phyloP scores from a whole-genome alignment of 2,329 filamentous ascomycete genomes.

The Cryphonectria parasitica region DNA sequence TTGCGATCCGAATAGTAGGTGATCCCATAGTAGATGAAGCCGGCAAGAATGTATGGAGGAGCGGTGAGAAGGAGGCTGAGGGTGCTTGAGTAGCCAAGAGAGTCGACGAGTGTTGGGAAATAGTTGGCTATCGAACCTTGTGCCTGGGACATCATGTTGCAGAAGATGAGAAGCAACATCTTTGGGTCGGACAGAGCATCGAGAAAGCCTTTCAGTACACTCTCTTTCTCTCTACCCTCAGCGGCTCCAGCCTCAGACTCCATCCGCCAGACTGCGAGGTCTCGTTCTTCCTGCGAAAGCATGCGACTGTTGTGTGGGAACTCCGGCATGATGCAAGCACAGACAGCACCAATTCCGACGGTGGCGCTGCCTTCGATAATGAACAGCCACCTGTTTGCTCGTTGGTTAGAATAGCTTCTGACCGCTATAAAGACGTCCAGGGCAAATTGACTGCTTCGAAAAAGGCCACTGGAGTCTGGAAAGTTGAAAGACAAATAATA shows the following conservation, averaged over 20 bases:
- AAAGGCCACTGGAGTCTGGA: neutral
- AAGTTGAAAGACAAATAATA: neutral
- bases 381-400: slow-evolving; percentile 48
- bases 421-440: neutral
- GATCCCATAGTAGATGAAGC: slow-evolving; percentile 39
- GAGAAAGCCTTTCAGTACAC: slow-evolving; percentile 34
- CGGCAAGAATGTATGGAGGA: slow-evolving; percentile 50
- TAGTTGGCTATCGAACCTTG: slow-evolving; percentile 41
- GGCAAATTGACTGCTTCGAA: neutral
- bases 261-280: slow-evolving; percentile 40
- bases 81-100: slow-evolving; percentile 41
- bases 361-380: slow-evolving; percentile 50
- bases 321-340: slow-evolving; percentile 42
- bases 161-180: slow-evolving; percentile 42
- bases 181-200: slow-evolving; percentile 42
- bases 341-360: slow-evolving; percentile 42
- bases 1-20: slow-evolving; percentile 43
- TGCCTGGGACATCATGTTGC: slow-evolving; percentile 45
- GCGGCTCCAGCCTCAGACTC: slow-evolving; percentile 43
- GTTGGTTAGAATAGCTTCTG: neutral
- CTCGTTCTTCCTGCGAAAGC: slow-evolving; percentile 35
- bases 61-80: slow-evolving; percentile 50
- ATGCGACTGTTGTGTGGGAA: slow-evolving; percentile 46
- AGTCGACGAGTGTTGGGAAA: slow-evolving; percentile 39
- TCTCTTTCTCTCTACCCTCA: slow-evolving; percentile 42